A percentile compares a stretch with the other conserved stretches of the same genome.
These are phyloP conservation scores for Kazachstania viticola DNA, from an alignment of 805 yeast genomes.

Conservation along the genomic window DNA sequence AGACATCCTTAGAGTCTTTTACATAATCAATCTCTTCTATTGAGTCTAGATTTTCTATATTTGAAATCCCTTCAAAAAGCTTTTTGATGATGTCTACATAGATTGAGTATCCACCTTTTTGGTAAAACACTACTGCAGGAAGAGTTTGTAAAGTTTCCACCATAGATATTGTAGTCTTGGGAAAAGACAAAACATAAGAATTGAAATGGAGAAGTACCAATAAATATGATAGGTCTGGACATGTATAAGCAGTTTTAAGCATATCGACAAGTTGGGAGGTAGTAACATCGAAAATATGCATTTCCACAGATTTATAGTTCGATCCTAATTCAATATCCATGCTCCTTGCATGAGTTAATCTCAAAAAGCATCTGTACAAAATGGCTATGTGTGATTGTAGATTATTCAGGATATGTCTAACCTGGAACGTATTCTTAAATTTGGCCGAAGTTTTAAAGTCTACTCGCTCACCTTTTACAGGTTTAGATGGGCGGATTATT, in stretches of 20 bases:
- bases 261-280: conserved; percentile 20
- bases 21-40: conserved; percentile 29
- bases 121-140: conserved; percentile 39
- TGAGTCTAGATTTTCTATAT: conserved; percentile 16
- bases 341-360: conserved; percentile 34
- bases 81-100: conserved; percentile 12
- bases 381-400: conserved; percentile 36
- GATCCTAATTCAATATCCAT: conserved; percentile 10
- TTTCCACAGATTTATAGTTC: conserved; percentile 31
- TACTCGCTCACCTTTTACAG: conserved; percentile 25
- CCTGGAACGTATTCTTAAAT: conserved; percentile 48
- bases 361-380: conserved; percentile 33
- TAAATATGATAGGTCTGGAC: conserved; percentile 20
- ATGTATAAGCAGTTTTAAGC: conserved; percentile 10
- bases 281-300: conserved; percentile 30
- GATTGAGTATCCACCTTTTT: conserved; percentile 35
- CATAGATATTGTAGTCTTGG: conserved; percentile 19
- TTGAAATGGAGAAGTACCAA: conserved; percentile 30
- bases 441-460: conserved; percentile 42
- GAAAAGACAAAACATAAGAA: conserved; percentile 26
- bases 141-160: conserved; percentile 27
- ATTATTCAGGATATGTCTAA: conserved; percentile 39
- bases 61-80: conserved; percentile 17
- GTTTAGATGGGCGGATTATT: conserved; percentile 34
- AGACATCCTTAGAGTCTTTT: conserved; percentile 28